Conservation (phyloP, 495 filamentous ascomycete species). For the Tricharina praecox region DNA sequence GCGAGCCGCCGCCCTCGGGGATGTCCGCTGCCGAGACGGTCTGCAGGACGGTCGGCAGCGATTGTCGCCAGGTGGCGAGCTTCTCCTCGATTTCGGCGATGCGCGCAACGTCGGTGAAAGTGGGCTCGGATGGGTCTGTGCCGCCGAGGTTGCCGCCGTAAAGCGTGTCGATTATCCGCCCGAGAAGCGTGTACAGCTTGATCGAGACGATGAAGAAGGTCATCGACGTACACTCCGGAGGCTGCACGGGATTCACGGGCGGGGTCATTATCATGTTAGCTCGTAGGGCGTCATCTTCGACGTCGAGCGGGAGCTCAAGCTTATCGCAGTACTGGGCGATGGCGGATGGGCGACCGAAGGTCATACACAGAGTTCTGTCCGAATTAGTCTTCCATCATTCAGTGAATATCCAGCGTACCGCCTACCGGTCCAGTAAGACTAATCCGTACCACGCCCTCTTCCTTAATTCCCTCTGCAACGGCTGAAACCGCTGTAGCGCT, state of each 20-base stretch:
- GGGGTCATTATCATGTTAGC: slow-evolving; percentile 8
- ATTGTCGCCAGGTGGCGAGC: slow-evolving; percentile 17
- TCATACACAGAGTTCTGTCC: slow-evolving; percentile 34
- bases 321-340: slow-evolving; percentile 31
- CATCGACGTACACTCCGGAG: slow-evolving; percentile 12
- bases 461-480: slow-evolving; percentile 29
- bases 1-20: slow-evolving; percentile 21
- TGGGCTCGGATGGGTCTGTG: slow-evolving; percentile 22
- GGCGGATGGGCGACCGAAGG: slow-evolving; percentile 30
- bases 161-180: slow-evolving; percentile 28
- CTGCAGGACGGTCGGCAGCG: slow-evolving; percentile 15
- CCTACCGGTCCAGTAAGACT: slow-evolving; percentile 32
- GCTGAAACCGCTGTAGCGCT: slow-evolving; percentile 25
- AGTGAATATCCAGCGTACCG: too few species aligned
- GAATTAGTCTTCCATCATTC: too few species aligned
- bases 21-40: slow-evolving; percentile 21
- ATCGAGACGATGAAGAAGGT: slow-evolving; percentile 31
- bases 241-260: slow-evolving; percentile 12
- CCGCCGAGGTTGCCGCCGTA: slow-evolving; percentile 32
- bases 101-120: slow-evolving; percentile 22
- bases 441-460: slow-evolving; percentile 35
- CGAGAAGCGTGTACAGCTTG: slow-evolving; percentile 26
- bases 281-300: slow-evolving; percentile 21
- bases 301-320: slow-evolving; percentile 28
- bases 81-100: slow-evolving; percentile 25